phyloP scores from a whole-genome alignment of 2,329 filamentous ascomycete species.

The Colletotrichum sublineola region DNA sequence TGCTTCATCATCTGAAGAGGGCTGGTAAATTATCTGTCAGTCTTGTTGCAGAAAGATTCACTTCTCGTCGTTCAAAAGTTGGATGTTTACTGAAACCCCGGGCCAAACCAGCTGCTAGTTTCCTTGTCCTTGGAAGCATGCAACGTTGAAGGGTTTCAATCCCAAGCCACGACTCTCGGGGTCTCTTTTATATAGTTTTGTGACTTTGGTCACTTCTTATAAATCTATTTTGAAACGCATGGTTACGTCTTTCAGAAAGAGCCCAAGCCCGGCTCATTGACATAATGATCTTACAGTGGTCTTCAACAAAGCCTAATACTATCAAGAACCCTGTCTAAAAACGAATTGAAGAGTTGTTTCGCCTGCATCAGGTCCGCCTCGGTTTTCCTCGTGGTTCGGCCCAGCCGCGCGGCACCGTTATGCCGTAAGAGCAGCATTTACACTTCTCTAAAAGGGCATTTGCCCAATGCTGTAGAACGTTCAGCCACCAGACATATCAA shows the following conservation, averaged over 20 bases:
- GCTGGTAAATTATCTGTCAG: constrained; percentile 38
- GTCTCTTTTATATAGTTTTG: not conserved
- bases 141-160: too few species aligned
- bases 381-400: too few species aligned
- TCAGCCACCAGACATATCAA: not conserved
- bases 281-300: not conserved
- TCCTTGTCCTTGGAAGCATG: too few species aligned
- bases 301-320: too few species aligned
- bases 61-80: too few species aligned
- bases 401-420: fast-evolving
- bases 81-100: too few species aligned
- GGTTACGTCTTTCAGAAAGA: too few species aligned
- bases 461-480: not conserved
- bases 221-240: not conserved
- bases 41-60: constrained; percentile 41
- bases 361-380: too few species aligned
- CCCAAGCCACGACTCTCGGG: too few species aligned
- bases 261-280: not conserved
- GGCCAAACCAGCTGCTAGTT: too few species aligned
- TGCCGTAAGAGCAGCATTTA: not conserved
- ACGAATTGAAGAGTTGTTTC: not conserved
- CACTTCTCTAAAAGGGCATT: constrained; percentile 1
- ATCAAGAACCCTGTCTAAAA: not conserved
- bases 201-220: not conserved
- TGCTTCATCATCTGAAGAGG: constrained; percentile 31